Base-by-base conservation (phyloP, 139 green algal genomes). In the Picochlorum sp. region DNA sequence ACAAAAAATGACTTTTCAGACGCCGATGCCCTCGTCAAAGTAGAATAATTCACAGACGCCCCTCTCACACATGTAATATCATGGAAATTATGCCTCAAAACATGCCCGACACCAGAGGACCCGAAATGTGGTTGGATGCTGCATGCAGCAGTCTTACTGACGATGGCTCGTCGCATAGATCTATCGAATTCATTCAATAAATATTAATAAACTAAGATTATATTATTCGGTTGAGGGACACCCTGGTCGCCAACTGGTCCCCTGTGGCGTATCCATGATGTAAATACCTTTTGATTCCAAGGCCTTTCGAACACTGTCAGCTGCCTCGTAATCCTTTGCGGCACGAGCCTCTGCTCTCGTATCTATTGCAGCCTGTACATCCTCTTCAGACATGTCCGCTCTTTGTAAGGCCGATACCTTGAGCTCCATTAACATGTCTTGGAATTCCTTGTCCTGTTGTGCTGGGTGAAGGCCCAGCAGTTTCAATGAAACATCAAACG, bases 301-400 rank as follows among this genome's bases (percentile, higher is more conserved):
- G 31, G 75, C 66, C 52, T 75, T 31, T 34, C 71, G n/a, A 49
- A 89, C 76, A 13, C 51, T 69, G 60, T 95, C 87, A 3, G 81
- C 78, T 4, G 71, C 65, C 1, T 72, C 77, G 79, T 88, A 97
- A 65, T 97, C 81, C 67, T 95, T 97, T 34, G 71, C 77, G 2
- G 56, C 62, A 3, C 77, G 71, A n/a, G 82, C 71, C 8, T 65
- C 70, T 18, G 75, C 73, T 3, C 78, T 69, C 61, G 65, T 49
- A 52, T 74, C 60, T 24, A 91, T 86, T 6, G 66, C 70, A 28
- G 23, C 62, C 20, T 63, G 21, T 4, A 97, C 71, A 24, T 90
- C 66, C 23, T 81, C 74, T 59, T 90, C 83, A 0, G 54, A 87
- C 26, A 97, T 31, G 0, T 69, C 81, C n/a, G 83, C 78, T 3